Evolutionary conservation across 1,139 yeast species (phyloP).

Genomic region (Hyphopichia wangnamkhiaoensis): DNA sequence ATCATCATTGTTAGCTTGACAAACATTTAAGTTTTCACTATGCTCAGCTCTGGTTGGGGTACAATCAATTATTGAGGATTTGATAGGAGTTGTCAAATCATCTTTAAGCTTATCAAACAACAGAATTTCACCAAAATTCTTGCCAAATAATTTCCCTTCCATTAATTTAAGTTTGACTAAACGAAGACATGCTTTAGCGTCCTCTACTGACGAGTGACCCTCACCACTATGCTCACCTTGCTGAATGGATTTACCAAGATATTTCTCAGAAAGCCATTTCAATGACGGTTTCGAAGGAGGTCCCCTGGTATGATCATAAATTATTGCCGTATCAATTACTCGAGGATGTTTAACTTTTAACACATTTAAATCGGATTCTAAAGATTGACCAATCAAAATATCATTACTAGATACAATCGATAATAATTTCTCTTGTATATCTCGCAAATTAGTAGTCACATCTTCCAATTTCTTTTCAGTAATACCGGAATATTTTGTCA

Average conservation of each 20-base stretch:
- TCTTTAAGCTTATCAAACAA: constrained; percentile 29
- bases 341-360: constrained; percentile 59
- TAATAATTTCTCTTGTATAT: constrained; percentile 62
- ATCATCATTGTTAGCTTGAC: constrained; percentile 55
- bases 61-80: constrained; percentile 45
- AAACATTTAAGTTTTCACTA: constrained; percentile 18
- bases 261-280: constrained; percentile 61
- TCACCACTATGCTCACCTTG: constrained; percentile 43
- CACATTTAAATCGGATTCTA: constrained; percentile 67
- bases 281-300: constrained; percentile 79
- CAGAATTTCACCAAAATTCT: constrained; percentile 37
- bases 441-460: constrained; percentile 65
- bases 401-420: constrained; percentile 47
- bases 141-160: constrained; percentile 69
- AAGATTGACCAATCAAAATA: constrained; percentile 69
- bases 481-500: constrained; percentile 85
- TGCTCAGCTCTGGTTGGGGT: constrained; percentile 11
- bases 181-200: constrained; percentile 79
- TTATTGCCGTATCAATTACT: constrained; percentile 68
- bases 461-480: constrained; percentile 63
- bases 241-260: constrained; percentile 64
- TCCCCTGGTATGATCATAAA: constrained; percentile 76
- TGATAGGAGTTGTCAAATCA: constrained; percentile 25
- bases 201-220: constrained; percentile 90
- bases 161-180: constrained; percentile 67